Conservation (phyloP, 1,284 basidiomycete genomes). For the Cronartium ribicola region DNA sequence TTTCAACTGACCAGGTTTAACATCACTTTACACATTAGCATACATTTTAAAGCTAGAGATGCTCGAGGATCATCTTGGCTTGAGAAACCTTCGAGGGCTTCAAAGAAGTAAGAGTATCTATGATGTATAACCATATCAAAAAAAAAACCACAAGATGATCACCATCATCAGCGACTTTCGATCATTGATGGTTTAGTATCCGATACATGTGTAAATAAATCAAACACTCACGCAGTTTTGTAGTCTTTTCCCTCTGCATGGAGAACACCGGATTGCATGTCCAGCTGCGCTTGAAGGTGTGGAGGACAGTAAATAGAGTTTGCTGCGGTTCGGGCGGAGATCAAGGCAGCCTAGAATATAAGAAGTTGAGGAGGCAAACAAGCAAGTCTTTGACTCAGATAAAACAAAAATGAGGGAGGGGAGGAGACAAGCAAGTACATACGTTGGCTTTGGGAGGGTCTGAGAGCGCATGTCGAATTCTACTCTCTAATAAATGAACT, state of each 20-base stretch:
- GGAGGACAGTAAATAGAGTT: constrained; percentile 98
- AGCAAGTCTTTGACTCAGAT: not conserved
- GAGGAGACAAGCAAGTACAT: constrained; percentile 40
- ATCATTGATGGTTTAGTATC: not conserved
- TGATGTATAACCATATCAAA: not conserved
- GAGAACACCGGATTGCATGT: constrained; percentile 84
- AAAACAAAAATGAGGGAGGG: not conserved
- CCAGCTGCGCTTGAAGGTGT: constrained; percentile 80
- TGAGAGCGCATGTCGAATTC: constrained; percentile 83
- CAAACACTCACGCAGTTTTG: constrained; percentile 64
- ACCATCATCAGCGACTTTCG: not conserved
- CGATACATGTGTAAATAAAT: not conserved
- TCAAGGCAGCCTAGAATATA: constrained; percentile 71
- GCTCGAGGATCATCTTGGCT: constrained; percentile 59
- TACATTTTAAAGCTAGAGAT: constrained; percentile 88
- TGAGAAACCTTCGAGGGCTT: constrained; percentile 87
- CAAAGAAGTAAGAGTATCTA: constrained; percentile 91
- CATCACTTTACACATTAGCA: constrained; percentile 98
- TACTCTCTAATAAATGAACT: constrained; percentile 86
- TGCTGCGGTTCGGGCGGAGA: constrained; percentile 86
- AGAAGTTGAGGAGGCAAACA: not conserved
- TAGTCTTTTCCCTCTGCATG: constrained; percentile 98
- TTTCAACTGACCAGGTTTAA: constrained; percentile 69
- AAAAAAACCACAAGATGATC: not conserved
- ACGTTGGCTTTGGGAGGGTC: constrained; percentile 93